Base-by-base conservation (phyloP, 331 rosid genomes). In the Malus hybrid region DNA sequence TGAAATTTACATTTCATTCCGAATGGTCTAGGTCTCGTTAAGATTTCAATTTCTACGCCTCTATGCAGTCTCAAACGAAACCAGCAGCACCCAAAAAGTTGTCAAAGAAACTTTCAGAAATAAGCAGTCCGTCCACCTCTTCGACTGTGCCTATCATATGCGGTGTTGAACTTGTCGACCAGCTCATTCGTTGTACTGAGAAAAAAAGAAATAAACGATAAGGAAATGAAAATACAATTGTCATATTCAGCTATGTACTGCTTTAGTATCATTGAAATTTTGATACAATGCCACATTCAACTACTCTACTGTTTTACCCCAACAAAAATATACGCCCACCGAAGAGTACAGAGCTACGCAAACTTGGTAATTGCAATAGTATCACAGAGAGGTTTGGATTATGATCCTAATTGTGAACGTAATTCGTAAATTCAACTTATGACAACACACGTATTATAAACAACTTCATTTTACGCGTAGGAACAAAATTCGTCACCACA, bases 141-240 rank as follows among this genome's bases (percentile, higher is more conserved):
- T 22, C 22, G 22, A 22, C 22, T 22, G 22, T 22, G 22, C 22
- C 22, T 22, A 22, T 22, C 22, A 22, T 22, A 22, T 22, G 22
- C 96, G 19, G 86, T 90, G 87, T 89, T 88, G 90, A 93, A 93
- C 85, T 93, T 91, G 89, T 91, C 97, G 28, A 91, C 91, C 77
- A 93, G 88, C 44, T 93, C 98, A 66, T 91, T 93, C 93, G 90
- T 90, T 72, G 93, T 70, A 80, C 97, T 93, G 82, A 10, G 65
- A 52, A 34, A 34, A 69, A 18, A 52, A 70, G 15, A 32, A 9
- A 39, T 36, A 1, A 20, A 34, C 4, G 33, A 6, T 16, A 36
- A 39, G 44, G 44, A 39, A 39, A 2, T 39, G 44, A 9, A 11
- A 39, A 39, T 39, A 39, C 44, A 39, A 9, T 39, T 39, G 44